phyloP scores from a whole-genome alignment of 2,329 filamentous ascomycete species.

The Neopestalotiopsis sp. region DNA sequence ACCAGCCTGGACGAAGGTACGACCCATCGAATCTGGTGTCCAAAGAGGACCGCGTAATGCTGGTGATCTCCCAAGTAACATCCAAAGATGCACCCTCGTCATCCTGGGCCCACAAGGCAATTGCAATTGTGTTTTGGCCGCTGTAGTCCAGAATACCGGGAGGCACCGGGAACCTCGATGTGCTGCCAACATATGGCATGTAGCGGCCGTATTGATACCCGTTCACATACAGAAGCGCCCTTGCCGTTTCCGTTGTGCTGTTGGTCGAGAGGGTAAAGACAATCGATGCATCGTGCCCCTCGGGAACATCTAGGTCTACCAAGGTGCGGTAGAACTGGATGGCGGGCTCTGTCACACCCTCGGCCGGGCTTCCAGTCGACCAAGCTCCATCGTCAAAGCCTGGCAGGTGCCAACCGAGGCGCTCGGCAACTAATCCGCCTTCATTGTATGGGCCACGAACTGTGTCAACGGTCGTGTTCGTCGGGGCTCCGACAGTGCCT shows the following conservation, averaged over 20 bases:
- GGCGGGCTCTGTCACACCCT: slow-evolving; percentile 53
- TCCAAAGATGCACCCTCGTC: slow-evolving; percentile 61
- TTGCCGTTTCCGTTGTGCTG: neutral
- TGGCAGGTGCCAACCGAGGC: slow-evolving; percentile 67
- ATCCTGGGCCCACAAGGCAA: slow-evolving; percentile 74
- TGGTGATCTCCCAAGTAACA: neutral
- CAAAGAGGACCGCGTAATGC: neutral
- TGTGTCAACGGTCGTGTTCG: slow-evolving; percentile 63
- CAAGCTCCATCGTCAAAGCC: slow-evolving; percentile 46
- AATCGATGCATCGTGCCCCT: slow-evolving; percentile 55
- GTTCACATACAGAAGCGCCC: slow-evolving; percentile 74
- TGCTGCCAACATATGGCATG: slow-evolving; percentile 74
- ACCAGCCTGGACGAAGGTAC: neutral
- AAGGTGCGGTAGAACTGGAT: slow-evolving; percentile 64
- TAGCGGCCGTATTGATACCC: slow-evolving; percentile 72
- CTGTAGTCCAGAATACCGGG: slow-evolving; percentile 75
- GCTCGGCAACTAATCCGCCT: slow-evolving; percentile 67
- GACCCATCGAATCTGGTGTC: neutral
- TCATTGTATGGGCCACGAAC: slow-evolving; percentile 70
- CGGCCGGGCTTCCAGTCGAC: slow-evolving; percentile 50
- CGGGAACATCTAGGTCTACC: slow-evolving; percentile 60
- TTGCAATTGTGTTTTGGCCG: slow-evolving; percentile 71
- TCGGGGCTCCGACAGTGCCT: slow-evolving; percentile 66
- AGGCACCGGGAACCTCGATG: slow-evolving; percentile 73
- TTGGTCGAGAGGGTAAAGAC: slow-evolving; percentile 46